A percentile compares a stretch with the other conserved stretches of the same genome.
phyloP scores from a whole-genome alignment of 495 filamentous ascomycete species.

The Penicillium herquei region DNA sequence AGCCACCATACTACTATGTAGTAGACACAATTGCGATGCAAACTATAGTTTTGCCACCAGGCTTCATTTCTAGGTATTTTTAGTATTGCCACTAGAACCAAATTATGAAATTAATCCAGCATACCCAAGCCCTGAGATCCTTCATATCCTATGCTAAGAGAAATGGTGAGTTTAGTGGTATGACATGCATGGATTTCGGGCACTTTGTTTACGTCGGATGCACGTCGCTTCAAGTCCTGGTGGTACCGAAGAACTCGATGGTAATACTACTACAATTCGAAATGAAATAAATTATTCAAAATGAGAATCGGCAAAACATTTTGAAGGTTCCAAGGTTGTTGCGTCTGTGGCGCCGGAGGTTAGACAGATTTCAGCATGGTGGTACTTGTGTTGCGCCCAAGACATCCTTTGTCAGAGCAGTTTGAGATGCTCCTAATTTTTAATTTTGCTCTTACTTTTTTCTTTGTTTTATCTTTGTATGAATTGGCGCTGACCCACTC shows the following conservation, averaged over 20 bases:
- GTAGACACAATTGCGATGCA: too few species aligned
- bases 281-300: background rate
- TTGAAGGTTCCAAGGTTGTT: background rate
- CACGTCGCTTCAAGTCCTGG: slow-evolving; percentile 4
- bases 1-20: too few species aligned
- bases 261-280: background rate
- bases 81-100: too few species aligned
- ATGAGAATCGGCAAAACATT: background rate
- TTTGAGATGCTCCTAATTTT: background rate
- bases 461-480: background rate
- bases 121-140: too few species aligned
- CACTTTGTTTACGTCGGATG: slow-evolving; percentile 8
- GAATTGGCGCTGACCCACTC: too few species aligned
- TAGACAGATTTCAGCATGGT: slow-evolving; percentile 5
- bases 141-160: too few species aligned
- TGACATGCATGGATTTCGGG: slow-evolving; percentile 27
- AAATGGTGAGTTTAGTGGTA: slow-evolving; percentile 11
- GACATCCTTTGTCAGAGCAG: background rate
- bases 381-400: slow-evolving; percentile 10
- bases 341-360: slow-evolving; percentile 7
- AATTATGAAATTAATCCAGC: too few species aligned
- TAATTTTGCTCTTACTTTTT: background rate
- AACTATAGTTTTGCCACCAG: too few species aligned
- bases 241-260: background rate
- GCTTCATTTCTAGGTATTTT: too few species aligned